Percentiles rank a stretch among this genome's conserved stretches.
phyloP scores from a whole-genome alignment of 345 rosid genomes.

The Brassica cretica region DNA sequence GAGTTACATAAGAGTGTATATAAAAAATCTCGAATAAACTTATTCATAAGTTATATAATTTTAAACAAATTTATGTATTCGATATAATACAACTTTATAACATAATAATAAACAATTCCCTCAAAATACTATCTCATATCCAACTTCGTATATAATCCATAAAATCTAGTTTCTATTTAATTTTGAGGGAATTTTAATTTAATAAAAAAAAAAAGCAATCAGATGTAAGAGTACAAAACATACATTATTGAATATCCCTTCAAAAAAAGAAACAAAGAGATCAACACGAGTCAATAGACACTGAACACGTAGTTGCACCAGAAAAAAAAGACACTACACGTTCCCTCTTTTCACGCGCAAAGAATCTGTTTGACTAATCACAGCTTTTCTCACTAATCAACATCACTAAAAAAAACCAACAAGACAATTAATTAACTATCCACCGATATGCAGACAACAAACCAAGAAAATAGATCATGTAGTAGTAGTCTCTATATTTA shows the following conservation, averaged over 20 bases:
- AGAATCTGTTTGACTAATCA: constrained; percentile 33
- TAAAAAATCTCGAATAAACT: too few species aligned
- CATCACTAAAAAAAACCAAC: constrained; percentile 11
- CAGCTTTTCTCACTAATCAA: constrained; percentile 16
- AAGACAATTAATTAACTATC: not conserved
- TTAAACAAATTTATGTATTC: too few species aligned
- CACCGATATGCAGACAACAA: not conserved
- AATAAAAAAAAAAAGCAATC: not conserved
- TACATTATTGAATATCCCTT: not conserved
- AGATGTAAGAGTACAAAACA: not conserved
- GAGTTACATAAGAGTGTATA: too few species aligned
- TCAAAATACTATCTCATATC: too few species aligned
- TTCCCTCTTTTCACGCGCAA: constrained; percentile 35
- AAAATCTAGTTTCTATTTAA: not conserved
- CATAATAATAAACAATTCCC: too few species aligned
- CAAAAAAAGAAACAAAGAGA: not conserved
- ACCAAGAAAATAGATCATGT: too few species aligned
- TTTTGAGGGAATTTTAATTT: not conserved
- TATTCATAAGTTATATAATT: too few species aligned
- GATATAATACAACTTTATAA: too few species aligned
- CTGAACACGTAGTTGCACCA: constrained; percentile 9
- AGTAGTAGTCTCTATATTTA: not conserved
- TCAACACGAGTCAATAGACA: constrained; percentile 12
- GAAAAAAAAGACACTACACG: constrained; percentile 7
- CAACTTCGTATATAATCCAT: too few species aligned